phyloP scores from a whole-genome alignment of 2,329 filamentous ascomycete genomes.

The Seiridium unicorne region DNA sequence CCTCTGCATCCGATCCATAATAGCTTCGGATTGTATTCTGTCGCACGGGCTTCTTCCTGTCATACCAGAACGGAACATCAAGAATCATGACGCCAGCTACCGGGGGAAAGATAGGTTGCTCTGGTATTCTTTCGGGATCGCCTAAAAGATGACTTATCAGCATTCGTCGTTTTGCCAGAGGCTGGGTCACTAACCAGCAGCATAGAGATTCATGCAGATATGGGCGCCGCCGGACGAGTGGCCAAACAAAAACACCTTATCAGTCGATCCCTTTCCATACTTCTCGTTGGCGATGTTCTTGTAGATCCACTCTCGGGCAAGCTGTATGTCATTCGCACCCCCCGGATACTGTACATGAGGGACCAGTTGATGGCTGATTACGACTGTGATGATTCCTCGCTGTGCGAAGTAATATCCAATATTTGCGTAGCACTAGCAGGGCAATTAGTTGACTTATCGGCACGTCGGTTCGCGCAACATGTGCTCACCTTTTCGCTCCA shows the following conservation, averaged over 20 bases:
- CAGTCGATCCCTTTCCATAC: background rate
- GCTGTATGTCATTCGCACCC: background rate
- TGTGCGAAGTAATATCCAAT: background rate
- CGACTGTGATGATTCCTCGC: background rate
- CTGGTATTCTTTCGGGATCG: background rate
- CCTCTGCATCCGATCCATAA: background rate
- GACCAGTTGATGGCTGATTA: background rate
- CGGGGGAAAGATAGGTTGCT: background rate
- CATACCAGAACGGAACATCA: background rate
- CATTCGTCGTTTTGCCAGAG: background rate
- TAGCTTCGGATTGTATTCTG: background rate
- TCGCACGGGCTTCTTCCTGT: background rate
- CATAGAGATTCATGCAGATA: background rate
- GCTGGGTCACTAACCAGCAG: background rate
- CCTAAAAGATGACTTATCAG: background rate
- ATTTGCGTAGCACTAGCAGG: background rate
- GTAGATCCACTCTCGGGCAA: background rate
- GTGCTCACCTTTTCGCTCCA: constrained; percentile 1
- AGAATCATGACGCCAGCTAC: background rate
- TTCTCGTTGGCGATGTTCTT: background rate
- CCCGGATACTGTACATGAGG: background rate
- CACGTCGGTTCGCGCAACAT: too few relatives aligned
- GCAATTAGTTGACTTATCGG: too few relatives aligned
- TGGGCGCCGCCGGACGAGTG: background rate
- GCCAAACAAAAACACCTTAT: background rate